These are phyloP conservation scores for Eurotiales sp. DNA, from an alignment of 2,329 filamentous ascomycete genomes.

Conservation along the genomic window DNA sequence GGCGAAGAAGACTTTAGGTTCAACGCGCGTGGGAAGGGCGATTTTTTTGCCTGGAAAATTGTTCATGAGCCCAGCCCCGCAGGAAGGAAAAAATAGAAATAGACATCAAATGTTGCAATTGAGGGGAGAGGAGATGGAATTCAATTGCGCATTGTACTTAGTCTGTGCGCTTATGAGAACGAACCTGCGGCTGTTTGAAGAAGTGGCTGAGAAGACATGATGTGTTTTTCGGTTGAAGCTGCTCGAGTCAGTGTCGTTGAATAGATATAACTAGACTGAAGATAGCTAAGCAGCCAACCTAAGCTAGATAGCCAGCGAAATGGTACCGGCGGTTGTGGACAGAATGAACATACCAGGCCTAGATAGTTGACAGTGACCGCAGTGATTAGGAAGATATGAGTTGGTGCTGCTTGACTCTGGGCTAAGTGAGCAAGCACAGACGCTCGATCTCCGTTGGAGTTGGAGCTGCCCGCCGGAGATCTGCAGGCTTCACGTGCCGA, in stretches of 20 bases:
- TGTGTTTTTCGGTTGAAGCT: constrained; percentile 1
- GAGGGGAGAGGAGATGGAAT: background rate
- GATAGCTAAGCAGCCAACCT: no score
- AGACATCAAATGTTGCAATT: background rate
- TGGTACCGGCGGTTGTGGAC: no score
- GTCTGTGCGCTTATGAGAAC: constrained; percentile 19
- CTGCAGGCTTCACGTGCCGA: constrained; percentile 9
- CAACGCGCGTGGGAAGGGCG: constrained; percentile 93
- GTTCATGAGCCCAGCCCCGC: constrained; percentile 15
- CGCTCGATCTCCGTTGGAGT: no score
- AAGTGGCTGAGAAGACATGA: constrained; percentile 93
- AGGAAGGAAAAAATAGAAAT: no score
- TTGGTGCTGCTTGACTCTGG: no score
- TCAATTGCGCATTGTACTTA: background rate
- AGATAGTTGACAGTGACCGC: no score
- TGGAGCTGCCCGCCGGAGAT: constrained; percentile 6
- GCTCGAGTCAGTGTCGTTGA: background rate
- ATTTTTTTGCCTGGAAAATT: constrained; percentile 80
- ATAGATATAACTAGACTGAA: background rate
- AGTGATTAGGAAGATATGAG: no score
- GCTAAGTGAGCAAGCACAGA: no score
- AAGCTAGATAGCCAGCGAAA: no score
- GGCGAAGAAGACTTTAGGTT: constrained; percentile 99
- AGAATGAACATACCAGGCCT: no score
- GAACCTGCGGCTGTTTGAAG: constrained; percentile 89